These are phyloP conservation scores for Nyssa sinensis DNA, from an alignment of 148 eudicot species.

Conservation along the genomic window DNA sequence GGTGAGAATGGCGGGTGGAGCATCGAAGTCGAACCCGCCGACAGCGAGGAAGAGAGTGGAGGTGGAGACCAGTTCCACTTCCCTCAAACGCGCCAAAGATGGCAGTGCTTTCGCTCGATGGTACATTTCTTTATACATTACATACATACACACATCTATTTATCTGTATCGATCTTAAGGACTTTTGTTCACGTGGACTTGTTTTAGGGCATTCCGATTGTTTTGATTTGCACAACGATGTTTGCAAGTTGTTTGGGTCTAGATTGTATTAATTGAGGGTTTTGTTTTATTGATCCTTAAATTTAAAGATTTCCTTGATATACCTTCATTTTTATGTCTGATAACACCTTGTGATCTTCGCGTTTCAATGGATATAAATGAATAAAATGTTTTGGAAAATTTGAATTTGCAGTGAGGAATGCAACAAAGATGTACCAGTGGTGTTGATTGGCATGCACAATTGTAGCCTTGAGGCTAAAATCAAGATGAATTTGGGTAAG, in stretches of 20 bases:
- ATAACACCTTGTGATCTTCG: neutral
- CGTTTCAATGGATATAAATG: neutral
- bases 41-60: constrained; percentile 67
- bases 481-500: constrained; percentile 67
- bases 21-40: neutral
- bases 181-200: too few relatives aligned
- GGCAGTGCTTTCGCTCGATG: constrained; percentile 79
- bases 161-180: too few relatives aligned
- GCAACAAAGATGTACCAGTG: constrained; percentile 72
- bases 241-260: neutral
- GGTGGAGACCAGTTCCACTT: constrained; percentile 43
- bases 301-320: neutral
- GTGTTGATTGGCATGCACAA: constrained; percentile 79
- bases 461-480: constrained; percentile 73
- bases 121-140: constrained; percentile 21
- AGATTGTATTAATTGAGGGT: neutral
- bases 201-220: neutral
- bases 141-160: neutral
- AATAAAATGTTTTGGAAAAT: neutral
- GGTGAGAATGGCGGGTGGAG: constrained; percentile 39
- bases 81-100: constrained; percentile 64
- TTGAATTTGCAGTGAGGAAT: constrained; percentile 53
- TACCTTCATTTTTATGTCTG: neutral
- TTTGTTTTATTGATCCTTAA: neutral
- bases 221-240: neutral